Percentiles rank a stretch among this genome's conserved stretches.
phyloP scores from a whole-genome alignment of 2,329 filamentous ascomycete genomes.

The Didymella sp. region DNA sequence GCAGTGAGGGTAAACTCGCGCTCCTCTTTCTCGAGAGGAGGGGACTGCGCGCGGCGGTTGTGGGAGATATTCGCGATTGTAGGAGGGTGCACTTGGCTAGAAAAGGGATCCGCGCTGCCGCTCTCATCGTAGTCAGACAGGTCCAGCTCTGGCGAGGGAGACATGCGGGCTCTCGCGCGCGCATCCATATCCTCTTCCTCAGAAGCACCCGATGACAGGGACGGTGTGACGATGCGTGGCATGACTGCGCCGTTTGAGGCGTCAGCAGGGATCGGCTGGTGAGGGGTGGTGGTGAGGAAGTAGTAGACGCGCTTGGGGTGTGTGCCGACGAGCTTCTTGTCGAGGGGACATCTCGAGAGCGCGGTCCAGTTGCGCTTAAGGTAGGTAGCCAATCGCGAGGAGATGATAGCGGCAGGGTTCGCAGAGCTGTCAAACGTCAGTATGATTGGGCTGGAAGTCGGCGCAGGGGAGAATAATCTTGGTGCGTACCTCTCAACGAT shows the following conservation, averaged over 20 bases:
- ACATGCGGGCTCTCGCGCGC: constrained; percentile 70
- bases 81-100: constrained; percentile 55
- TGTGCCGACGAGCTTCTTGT: constrained; percentile 89
- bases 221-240: constrained; percentile 78
- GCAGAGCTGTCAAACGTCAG: constrained; percentile 72
- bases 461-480: constrained; percentile 21
- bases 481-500: constrained; percentile 87
- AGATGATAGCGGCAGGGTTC: constrained; percentile 94
- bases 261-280: constrained; percentile 78
- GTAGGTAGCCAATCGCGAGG: constrained; percentile 87
- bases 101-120: constrained; percentile 65
- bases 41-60: constrained; percentile 77
- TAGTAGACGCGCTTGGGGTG: constrained; percentile 97
- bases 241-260: constrained; percentile 58
- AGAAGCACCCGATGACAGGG: constrained; percentile 79
- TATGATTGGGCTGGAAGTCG: constrained; percentile 40
- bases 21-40: constrained; percentile 91
- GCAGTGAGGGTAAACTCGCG: constrained; percentile 97
- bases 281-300: constrained; percentile 87
- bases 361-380: constrained; percentile 85
- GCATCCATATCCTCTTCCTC: constrained; percentile 70
- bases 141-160: constrained; percentile 92
- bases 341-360: constrained; percentile 81
- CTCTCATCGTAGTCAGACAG: constrained; percentile 84
- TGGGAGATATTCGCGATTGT: constrained; percentile 58